phyloP scores from a whole-genome alignment of 148 eudicot species.

The Camellia lanceoleosa region DNA sequence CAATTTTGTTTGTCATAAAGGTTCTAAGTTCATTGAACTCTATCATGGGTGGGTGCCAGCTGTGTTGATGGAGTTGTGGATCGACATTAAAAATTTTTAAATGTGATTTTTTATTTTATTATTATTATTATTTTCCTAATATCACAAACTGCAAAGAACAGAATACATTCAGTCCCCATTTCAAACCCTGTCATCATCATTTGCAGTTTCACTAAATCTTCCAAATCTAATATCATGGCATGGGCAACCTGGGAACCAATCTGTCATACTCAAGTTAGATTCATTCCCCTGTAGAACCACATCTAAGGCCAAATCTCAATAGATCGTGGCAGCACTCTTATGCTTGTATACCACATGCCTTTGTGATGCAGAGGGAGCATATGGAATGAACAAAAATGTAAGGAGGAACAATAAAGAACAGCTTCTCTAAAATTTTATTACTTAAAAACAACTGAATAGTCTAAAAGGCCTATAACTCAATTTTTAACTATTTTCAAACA shows the following conservation, averaged over 20 bases:
- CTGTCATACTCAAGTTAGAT: background rate
- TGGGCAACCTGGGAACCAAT: background rate
- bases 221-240: too few species aligned
- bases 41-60: conserved; percentile 1
- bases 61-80: background rate
- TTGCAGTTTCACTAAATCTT: too few species aligned
- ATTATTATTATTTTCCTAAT: too few species aligned
- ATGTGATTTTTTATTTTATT: background rate
- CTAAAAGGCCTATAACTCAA: background rate
- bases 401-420: background rate
- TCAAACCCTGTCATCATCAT: too few species aligned
- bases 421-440: background rate
- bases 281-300: background rate
- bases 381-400: background rate
- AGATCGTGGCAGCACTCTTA: background rate
- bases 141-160: too few species aligned
- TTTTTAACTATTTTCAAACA: background rate
- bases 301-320: conserved; percentile 2
- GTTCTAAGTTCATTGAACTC: conserved; percentile 2
- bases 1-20: background rate
- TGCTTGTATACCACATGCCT: background rate
- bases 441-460: too few species aligned
- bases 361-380: background rate
- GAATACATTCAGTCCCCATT: too few species aligned
- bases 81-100: background rate